Base-by-base conservation (phyloP, 1,284 basidiomycete species). In the Marasmius fiardii region DNA sequence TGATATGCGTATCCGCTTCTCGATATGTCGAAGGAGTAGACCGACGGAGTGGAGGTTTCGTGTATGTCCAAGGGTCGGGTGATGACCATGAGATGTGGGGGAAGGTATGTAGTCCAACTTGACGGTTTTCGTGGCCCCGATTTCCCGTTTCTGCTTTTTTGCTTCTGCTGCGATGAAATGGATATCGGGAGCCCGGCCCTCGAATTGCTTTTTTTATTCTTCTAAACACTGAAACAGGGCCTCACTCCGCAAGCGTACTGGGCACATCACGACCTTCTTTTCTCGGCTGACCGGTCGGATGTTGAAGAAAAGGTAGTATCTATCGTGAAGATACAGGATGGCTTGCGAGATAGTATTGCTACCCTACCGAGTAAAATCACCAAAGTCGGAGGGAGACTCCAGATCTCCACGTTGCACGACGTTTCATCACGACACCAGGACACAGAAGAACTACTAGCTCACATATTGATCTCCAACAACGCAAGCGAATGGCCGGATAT, bases 41-140 rank as follows among this genome's bases (percentile, higher is more conserved):
- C 59, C 74, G 89, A 37, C 78, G 87, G 1, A 64, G 74, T 12
- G 71, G 71, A 16, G 88, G 88, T 0, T 94, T 83, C 64, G 75
- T 82, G 4, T 95, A 95, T 64, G 82, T 95, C 7, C 93, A 95
- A 69, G 93, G 93, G 1, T 90, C 90, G 0, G 93, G 92, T 0
- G 92, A 95, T 64, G 93, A 95, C 64, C 92, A 95, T 64, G 93
- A 95, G 66, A 74, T 88, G 7, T 95, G 92, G 92, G 82, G 88
- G 39, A 81, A 81, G 82, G 89, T 88, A 43, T n/a, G n/a, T n/a
- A n/a, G n/a, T n/a, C n/a, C n/a, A n/a, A n/a, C n/a, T n/a, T n/a
- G n/a, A n/a, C n/a, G n/a, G n/a, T n/a, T n/a, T n/a, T n/a, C n/a
- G n/a, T n/a, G n/a, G n/a, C n/a, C n/a, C n/a, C n/a, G n/a, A n/a